Evolutionary conservation across 768 basidiomycete genomes (phyloP).

Genomic region (Suillus paluster): DNA sequence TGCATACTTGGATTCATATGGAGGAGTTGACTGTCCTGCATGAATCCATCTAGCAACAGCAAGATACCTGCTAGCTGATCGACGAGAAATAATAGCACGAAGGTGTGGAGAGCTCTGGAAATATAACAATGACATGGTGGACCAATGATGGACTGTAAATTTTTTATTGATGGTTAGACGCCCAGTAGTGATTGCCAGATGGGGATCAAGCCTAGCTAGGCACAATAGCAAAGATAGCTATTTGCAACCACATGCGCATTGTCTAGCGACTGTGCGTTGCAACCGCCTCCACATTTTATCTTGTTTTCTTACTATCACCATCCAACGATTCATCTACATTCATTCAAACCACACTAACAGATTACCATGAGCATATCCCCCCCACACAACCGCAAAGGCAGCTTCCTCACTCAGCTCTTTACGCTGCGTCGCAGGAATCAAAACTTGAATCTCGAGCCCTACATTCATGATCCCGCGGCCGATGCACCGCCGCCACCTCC

Average conservation of each 20-base stretch:
- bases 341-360: slow-evolving; percentile 14
- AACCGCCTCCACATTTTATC: slow-evolving; percentile 7
- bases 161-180: not conserved
- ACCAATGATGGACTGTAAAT: not conserved
- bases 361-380: slow-evolving; percentile 9
- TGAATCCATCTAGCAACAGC: slow-evolving; percentile 20
- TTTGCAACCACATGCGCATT: slow-evolving; percentile 10
- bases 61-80: slow-evolving; percentile 6
- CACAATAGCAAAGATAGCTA: slow-evolving; percentile 12
- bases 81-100: not conserved
- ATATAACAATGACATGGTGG: not conserved
- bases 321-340: not conserved
- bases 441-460: slow-evolving; percentile 5
- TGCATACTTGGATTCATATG: slow-evolving; percentile 60
- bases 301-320: slow-evolving; percentile 18
- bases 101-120: not conserved
- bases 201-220: too few species aligned
- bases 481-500: slow-evolving; percentile 24
- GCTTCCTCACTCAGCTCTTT: slow-evolving; percentile 18
- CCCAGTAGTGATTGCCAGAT: not conserved
- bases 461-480: slow-evolving; percentile 9
- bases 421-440: slow-evolving; percentile 13
- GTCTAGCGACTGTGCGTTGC: slow-evolving; percentile 9
- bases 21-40: slow-evolving; percentile 7
- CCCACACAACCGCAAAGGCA: slow-evolving; percentile 10